phyloP scores from a whole-genome alignment of 192 early-diverging fungal genomes.

The Chytriomyces sp. region DNA sequence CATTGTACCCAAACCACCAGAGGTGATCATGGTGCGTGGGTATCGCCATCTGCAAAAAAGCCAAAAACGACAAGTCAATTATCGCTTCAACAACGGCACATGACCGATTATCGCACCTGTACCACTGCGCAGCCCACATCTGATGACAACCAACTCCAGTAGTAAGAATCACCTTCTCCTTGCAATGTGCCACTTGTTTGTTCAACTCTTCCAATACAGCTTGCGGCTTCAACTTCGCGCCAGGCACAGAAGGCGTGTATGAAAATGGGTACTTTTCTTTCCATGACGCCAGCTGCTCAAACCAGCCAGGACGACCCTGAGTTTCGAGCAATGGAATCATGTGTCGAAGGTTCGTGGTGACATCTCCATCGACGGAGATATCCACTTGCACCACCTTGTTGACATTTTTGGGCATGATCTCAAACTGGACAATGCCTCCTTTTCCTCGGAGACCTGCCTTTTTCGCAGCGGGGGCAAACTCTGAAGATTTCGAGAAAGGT shows the following conservation, averaged over 20 bases:
- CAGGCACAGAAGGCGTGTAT: slow-evolving; percentile 67
- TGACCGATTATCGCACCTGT: slow-evolving; percentile 51
- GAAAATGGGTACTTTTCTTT: slow-evolving; percentile 92
- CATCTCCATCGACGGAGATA: slow-evolving; percentile 93
- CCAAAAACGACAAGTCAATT: not conserved
- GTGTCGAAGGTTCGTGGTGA: slow-evolving; percentile 80
- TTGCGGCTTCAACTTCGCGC: slow-evolving; percentile 86
- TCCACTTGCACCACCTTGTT: slow-evolving; percentile 96
- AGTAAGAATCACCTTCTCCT: slow-evolving; percentile 92
- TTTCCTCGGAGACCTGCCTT: slow-evolving; percentile 83
- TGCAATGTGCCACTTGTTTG: slow-evolving; percentile 76
- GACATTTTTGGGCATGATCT: slow-evolving; percentile 99
- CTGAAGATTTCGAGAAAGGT: slow-evolving; percentile 20
- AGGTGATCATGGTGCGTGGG: slow-evolving; percentile 89
- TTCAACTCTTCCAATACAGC: slow-evolving; percentile 92
- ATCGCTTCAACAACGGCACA: not conserved
- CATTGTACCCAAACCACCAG: slow-evolving; percentile 98
- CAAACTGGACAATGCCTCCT: slow-evolving; percentile 98
- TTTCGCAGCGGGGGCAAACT: slow-evolving; percentile 93
- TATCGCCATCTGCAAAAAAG: slow-evolving; percentile 67
- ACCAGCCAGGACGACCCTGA: slow-evolving; percentile 81
- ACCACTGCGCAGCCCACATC: slow-evolving; percentile 99
- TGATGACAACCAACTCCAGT: slow-evolving; percentile 99
- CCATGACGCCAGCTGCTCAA: slow-evolving; percentile 81
- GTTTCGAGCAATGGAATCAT: slow-evolving; percentile 79